Evolutionary conservation across 176 grass and related monocot species (phyloP), one percentile per base, ranked within the genome.

Genomic region (Urochloa ruziziensis): DNA sequence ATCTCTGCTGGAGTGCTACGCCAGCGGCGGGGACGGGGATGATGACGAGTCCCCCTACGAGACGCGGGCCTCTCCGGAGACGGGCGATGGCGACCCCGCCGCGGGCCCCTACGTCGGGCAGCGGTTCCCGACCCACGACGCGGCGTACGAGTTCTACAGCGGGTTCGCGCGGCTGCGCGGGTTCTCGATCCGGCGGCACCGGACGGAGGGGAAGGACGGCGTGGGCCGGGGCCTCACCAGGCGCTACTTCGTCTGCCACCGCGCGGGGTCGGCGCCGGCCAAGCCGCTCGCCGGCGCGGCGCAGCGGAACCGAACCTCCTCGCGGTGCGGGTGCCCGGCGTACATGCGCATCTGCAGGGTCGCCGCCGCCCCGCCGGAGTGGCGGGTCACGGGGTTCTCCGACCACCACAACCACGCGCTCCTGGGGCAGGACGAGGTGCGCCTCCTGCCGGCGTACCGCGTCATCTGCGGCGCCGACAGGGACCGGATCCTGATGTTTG

Each of bases 231-330:
- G 91, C 19, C 84, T 93, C 4, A 93, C 81, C 14, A 79, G 94
- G 78, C 56, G 94, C 36, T 97, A 97, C 84, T 97, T 97, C 78
- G 86, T 97, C 64, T 97, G 91, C 77, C 91, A 97, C 62, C 91
- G 94, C 75, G 81, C 94, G 18, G 84, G 91, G 46, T 91, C 89
- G 75, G 54, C 94, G 56, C 89, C 91, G 66, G 75, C 48, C 34
- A 97, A 97, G 62, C 72, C 82, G 82, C 67, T 90, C 69, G 57
- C 54, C 65, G 86, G 83, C 78, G 86, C 75, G 73, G 27, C 62
- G 43, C 91, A 93, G 35, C 80, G 94, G 78, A 97, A 97, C 63
- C 73, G 86, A 72, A 91, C 75, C 65, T 89, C 94, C 53, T 89
- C 84, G 61, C 88, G 89, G 46, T 93, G 94, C 63, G 94, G 94